Conservation (phyloP, 2,329 filamentous ascomycete genomes). For the Penicillium hordei region DNA sequence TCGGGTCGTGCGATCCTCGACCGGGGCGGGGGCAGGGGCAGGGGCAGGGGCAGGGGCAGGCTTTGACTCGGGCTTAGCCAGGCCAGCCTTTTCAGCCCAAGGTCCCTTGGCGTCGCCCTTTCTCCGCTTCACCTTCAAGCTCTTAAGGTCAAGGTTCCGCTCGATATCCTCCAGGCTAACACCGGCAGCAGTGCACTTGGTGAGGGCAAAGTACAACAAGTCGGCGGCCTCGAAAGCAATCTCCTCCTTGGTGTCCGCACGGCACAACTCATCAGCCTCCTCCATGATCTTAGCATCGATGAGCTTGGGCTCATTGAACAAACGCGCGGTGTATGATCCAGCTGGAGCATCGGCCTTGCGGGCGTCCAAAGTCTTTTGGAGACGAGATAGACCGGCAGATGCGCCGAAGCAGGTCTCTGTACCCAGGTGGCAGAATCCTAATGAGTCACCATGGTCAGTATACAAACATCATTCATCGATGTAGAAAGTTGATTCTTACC, state of each 20-base stretch:
- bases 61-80: constrained; percentile 41
- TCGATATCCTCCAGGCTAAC: constrained; percentile 88
- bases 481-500: constrained; percentile 40
- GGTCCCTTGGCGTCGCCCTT: constrained; percentile 92
- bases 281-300: constrained; percentile 97
- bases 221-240: constrained; percentile 94
- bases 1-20: constrained; percentile 52
- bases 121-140: constrained; percentile 88
- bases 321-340: constrained; percentile 88
- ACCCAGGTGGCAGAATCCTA: constrained; percentile 86
- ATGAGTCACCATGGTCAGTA: constrained; percentile 21
- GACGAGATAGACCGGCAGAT: constrained; percentile 73
- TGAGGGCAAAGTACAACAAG: constrained; percentile 90
- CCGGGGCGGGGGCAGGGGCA: constrained; percentile 51
- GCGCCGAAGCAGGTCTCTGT: constrained; percentile 92
- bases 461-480: neutral
- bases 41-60: constrained; percentile 36
- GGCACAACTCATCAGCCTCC: constrained; percentile 91
- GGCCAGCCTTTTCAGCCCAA: constrained; percentile 81
- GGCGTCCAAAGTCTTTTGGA: constrained; percentile 82
- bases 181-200: constrained; percentile 81
- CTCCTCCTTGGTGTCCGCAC: constrained; percentile 77
- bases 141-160: constrained; percentile 89
- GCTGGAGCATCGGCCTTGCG: constrained; percentile 79
- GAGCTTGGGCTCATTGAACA: constrained; percentile 90